Evolutionary conservation across 2,329 filamentous ascomycete species (phyloP), one percentile per base, ranked within the genome.

Genomic region (Aureobasidium lini): DNA sequence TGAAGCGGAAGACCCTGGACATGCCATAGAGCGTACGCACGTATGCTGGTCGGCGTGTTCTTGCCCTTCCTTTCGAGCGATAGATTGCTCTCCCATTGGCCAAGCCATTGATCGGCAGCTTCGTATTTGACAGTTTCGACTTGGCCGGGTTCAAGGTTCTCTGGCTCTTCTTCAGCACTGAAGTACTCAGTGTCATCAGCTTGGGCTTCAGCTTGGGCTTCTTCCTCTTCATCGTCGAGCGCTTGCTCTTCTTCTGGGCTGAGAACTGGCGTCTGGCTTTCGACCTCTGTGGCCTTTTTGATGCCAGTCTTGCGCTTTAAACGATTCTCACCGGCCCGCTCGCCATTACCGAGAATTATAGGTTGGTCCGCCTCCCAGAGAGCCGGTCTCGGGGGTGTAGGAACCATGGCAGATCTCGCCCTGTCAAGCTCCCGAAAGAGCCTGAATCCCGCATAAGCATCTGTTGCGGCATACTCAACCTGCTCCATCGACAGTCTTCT

Each of bases 371-470:
- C 76, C 68, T 95, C 91, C 3, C 82, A 85, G 65, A 84, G 80
- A 15, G 81, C 78, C 0, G 91, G 90, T 6, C 82, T 77, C 3
- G 88, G 87, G 5, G 92, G 92, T 2, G 75, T 80, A 1, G 90
- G 90, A 11, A 82, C 73, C 62, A 96, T 76, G 6, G 77, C 75
- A 65, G 82, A 77, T 15, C 92, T 80, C 66, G 87, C 83, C 52
- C 81, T 74, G 60, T 96, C 86, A 46, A 96, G 76, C 1, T 81
- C 79, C 61, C 89, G 78, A 67, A 84, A 95, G 1, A 96, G 76
- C 59, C 89, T 86, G 10, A 88, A 73, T 44, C 85, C 83, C 61
- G 88, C 90, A 69, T 96, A 96, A 0, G 90, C 87, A 70, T 95
- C 90, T 0, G 89, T 86, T 11, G 90, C 90, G 9, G 89, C 87